A percentile compares a stretch with the other conserved stretches of the same genome.
Conservation (phyloP, 78 protist species). For the Dictyostelium firmibasis region DNA sequence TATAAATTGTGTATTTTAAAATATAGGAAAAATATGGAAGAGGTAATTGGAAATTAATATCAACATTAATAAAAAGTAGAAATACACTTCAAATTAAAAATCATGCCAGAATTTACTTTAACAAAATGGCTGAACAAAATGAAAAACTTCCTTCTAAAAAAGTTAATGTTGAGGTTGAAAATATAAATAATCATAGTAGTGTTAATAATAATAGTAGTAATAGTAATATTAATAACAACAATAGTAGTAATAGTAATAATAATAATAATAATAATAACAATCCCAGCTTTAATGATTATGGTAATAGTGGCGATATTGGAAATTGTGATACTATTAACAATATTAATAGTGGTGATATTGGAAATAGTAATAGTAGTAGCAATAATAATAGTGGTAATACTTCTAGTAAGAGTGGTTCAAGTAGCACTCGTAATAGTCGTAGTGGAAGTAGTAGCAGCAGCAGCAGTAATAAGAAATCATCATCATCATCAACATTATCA, state of each 20-base stretch:
- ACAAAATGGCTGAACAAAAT: neutral
- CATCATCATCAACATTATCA: too few species aligned
- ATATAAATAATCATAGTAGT: neutral
- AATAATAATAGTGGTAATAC: too few species aligned
- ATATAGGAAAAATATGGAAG: constrained; percentile 19
- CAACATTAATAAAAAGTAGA: constrained; percentile 23
- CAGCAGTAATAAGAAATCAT: neutral
- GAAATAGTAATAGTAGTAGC: neutral
- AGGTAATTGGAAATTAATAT: constrained; percentile 39
- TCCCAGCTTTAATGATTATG: too few species aligned
- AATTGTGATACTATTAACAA: neutral
- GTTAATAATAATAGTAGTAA: neutral
- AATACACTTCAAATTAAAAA: constrained; percentile 24
- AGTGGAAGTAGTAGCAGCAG: neutral
- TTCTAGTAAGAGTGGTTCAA: too few species aligned
- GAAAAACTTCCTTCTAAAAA: neutral
- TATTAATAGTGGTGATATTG: neutral
- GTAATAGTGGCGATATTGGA: neutral
- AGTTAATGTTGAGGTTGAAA: neutral
- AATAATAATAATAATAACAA: too few species aligned
- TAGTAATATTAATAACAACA: neutral
- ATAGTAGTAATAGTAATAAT: neutral
- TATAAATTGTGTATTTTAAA: too few species aligned
- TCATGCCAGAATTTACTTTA: constrained; percentile 39
- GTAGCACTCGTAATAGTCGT: neutral